Base-by-base conservation (phyloP, 1,284 basidiomycete species). In the Polyporus tsugae region DNA sequence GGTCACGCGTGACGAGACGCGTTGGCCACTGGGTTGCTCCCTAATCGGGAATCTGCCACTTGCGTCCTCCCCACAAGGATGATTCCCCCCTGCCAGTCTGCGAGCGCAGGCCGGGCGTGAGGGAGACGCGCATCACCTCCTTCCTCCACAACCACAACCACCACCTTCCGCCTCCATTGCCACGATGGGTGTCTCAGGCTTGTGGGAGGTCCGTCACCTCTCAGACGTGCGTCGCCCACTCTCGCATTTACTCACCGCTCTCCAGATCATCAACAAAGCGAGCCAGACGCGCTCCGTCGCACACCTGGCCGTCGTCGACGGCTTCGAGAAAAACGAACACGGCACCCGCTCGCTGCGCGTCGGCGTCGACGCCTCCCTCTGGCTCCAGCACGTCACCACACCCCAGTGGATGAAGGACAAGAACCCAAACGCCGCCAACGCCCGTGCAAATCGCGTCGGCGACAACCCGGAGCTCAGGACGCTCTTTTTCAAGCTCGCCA, bases 361-460 rank as follows among this genome's bases (percentile, higher is more conserved):
- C 59, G 84, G 84, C n/a, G 80, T 86, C 58, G 84, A 86, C 67
- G 82, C 81, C n/a, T 83, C 81, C 69, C 80, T 86, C 36, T 86
- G 83, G 84, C 83, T 81, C 63, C 75, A 81, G 35, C 84, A 85
- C 71, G 80, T 81, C 17, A 52, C 68, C 6, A 73, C 64, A 62
- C 78, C 76, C 65, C 52, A 38, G 10, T 65, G 64, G 15, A 15
- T 10, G 29, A 46, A 62, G 6, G 78, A 81, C 59, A 62, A 44
- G 42, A 36, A 22, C 29, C 41, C 11, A 6, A 29, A 49, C 29
- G n/a, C 60, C 29, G 25, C 25, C 70, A 79, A 76, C 33, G 84
- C 33, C 15, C 55, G 55, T 10, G 17, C 55, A 11, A 33, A 35
- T 19, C 4, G 17, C 55, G 55, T 58, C 29, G 55, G 84, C 25